phyloP scores from a whole-genome alignment of 495 filamentous ascomycete species.

The Xylaria acuta region DNA sequence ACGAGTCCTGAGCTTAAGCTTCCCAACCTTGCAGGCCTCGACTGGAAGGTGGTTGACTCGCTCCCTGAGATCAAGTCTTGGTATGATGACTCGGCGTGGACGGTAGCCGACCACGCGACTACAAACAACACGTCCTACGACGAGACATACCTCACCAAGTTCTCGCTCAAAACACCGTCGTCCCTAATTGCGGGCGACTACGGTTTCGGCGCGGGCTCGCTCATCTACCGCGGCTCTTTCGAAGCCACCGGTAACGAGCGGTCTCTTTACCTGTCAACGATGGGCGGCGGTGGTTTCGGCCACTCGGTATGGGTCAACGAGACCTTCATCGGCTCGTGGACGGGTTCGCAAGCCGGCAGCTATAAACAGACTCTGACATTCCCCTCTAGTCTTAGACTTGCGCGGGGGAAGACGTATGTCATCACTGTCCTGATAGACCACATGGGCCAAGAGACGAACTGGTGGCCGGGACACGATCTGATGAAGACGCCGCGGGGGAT shows the following conservation, averaged over 20 bases:
- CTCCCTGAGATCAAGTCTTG: slow-evolving; percentile 69
- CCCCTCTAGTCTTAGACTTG: slow-evolving; percentile 55
- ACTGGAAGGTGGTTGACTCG: slow-evolving; percentile 73
- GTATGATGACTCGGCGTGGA: slow-evolving; percentile 76
- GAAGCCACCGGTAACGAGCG: slow-evolving; percentile 66
- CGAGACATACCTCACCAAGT: slow-evolving; percentile 27
- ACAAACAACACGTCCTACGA: slow-evolving; percentile 60
- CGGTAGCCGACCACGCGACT: slow-evolving; percentile 55
- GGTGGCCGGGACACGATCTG: slow-evolving; percentile 58
- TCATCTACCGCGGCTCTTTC: slow-evolving; percentile 78
- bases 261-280: slow-evolving; percentile 60
- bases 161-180: slow-evolving; percentile 63
- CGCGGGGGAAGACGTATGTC: slow-evolving; percentile 60
- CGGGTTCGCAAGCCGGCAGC: slow-evolving; percentile 51
- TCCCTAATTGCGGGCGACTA: slow-evolving; percentile 76
- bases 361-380: slow-evolving; percentile 59
- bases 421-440: slow-evolving; percentile 76
- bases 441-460: slow-evolving; percentile 72
- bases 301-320: slow-evolving; percentile 63
- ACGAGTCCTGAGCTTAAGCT: neutral
- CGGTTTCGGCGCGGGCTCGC: slow-evolving; percentile 71
- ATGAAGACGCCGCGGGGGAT: slow-evolving; percentile 79
- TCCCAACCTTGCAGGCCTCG: slow-evolving; percentile 53
- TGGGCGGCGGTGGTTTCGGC: slow-evolving; percentile 69
- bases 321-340: slow-evolving; percentile 61